A percentile compares a stretch with the other conserved stretches of the same genome.
phyloP scores from a whole-genome alignment of 805 yeast species.

The Candida hungchunana region DNA sequence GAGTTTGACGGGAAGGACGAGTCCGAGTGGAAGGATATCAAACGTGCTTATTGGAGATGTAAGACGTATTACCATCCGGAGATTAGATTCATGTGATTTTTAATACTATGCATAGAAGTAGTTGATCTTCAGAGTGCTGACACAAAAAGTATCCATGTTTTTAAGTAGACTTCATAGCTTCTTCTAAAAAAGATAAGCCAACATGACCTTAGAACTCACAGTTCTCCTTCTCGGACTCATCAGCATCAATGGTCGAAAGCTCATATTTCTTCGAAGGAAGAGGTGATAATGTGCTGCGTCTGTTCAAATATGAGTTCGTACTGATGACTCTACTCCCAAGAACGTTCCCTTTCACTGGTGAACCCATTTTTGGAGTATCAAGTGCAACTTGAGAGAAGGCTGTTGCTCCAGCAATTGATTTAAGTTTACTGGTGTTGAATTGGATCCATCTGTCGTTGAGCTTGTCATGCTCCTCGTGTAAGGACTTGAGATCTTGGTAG shows the following conservation, averaged over 20 bases:
- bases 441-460: slow-evolving; percentile 25
- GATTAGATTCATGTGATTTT: slow-evolving; percentile 43
- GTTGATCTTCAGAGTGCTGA: neutral
- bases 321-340: slow-evolving; percentile 23
- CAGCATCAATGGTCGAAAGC: slow-evolving; percentile 7
- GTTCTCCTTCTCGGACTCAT: slow-evolving; percentile 11
- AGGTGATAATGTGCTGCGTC: slow-evolving; percentile 11
- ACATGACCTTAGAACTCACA: neutral
- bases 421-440: slow-evolving; percentile 21
- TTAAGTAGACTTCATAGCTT: no score
- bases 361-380: slow-evolving; percentile 6
- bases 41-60: slow-evolving; percentile 65
- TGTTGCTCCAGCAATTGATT: slow-evolving; percentile 20
- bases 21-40: slow-evolving; percentile 59
- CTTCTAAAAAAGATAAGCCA: no score
- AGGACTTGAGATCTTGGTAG: slow-evolving; percentile 24
- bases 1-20: slow-evolving; percentile 32
- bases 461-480: slow-evolving; percentile 27
- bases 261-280: slow-evolving; percentile 10
- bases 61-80: slow-evolving; percentile 67
- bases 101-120: no score
- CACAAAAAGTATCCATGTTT: neutral
- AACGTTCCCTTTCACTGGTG: slow-evolving; percentile 1
- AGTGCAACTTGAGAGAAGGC: slow-evolving; percentile 11
- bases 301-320: slow-evolving; percentile 26